Percentiles rank a stretch among this genome's conserved stretches.
These are phyloP conservation scores for Stachybotrys chlorohalonatus DNA, from an alignment of 2,329 filamentous ascomycete species.

Conservation along the genomic window DNA sequence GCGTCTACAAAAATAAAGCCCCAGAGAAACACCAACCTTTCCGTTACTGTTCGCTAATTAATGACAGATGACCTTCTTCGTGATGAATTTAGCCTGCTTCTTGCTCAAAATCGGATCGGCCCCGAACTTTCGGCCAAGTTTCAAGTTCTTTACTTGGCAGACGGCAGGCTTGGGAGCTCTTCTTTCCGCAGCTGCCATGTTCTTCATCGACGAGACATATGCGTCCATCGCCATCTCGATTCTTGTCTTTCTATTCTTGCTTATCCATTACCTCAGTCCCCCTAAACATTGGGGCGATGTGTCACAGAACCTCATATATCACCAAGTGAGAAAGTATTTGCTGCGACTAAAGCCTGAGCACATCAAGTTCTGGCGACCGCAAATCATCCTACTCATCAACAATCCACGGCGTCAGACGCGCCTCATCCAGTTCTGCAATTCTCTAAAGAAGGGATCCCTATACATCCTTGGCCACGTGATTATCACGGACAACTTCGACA, in stretches of 20 bases:
- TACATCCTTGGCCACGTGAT: slow-evolving; percentile 86
- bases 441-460: slow-evolving; percentile 75
- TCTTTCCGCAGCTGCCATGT: slow-evolving; percentile 75
- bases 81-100: slow-evolving; percentile 82
- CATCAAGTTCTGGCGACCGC: slow-evolving; percentile 88
- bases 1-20: too few species aligned
- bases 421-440: slow-evolving; percentile 86
- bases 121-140: slow-evolving; percentile 80
- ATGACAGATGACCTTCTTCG: slow-evolving; percentile 71
- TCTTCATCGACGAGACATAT: slow-evolving; percentile 79
- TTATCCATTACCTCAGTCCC: slow-evolving; percentile 79
- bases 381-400: slow-evolving; percentile 77
- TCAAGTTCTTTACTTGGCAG: slow-evolving; percentile 83
- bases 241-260: slow-evolving; percentile 66
- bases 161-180: slow-evolving; percentile 68
- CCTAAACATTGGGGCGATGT: slow-evolving; percentile 89
- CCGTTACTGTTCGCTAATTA: background rate
- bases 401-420: slow-evolving; percentile 73
- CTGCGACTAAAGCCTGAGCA: slow-evolving; percentile 78
- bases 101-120: slow-evolving; percentile 79
- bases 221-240: slow-evolving; percentile 67
- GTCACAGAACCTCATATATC: slow-evolving; percentile 78
- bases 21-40: background rate
- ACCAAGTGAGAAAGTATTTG: slow-evolving; percentile 80
- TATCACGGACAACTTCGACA: slow-evolving; percentile 72